Percentiles rank a stretch among this genome's conserved stretches.
These are phyloP conservation scores for Yamadazyma spencermartinsiae DNA, from an alignment of 1,139 yeast genomes.

Conservation along the genomic window DNA sequence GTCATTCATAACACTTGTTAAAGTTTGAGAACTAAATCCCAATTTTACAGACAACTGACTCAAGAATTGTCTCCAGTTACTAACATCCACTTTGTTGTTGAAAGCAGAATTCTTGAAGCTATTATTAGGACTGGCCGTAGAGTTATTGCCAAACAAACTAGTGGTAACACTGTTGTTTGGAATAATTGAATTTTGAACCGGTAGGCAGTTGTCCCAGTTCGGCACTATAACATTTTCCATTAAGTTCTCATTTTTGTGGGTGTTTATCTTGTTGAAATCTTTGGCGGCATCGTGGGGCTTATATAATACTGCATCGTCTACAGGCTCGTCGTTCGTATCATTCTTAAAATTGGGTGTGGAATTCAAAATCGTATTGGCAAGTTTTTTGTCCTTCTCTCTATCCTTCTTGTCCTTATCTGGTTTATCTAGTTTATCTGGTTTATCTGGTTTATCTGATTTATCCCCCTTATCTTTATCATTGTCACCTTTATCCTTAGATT, in stretches of 20 bases:
- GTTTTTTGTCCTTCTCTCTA: constrained; percentile 12
- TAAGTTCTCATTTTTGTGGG: constrained; percentile 47
- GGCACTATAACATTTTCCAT: constrained; percentile 46
- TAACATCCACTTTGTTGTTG: constrained; percentile 26
- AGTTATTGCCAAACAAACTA: constrained; percentile 25
- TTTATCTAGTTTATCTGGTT: constrained; percentile 5
- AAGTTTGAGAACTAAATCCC: constrained; percentile 38
- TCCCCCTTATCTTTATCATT: constrained; percentile 10
- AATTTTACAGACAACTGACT: constrained; percentile 37
- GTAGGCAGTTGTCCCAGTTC: constrained; percentile 43
- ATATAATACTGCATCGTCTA: constrained; percentile 48
- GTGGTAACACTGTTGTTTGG: constrained; percentile 25
- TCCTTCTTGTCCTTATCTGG: constrained; percentile 13
- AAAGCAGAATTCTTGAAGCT: constrained; percentile 3
- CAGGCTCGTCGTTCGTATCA: constrained; percentile 24
- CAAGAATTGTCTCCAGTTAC: constrained; percentile 40
- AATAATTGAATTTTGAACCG: constrained; percentile 28
- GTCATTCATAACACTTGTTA: constrained; percentile 29
- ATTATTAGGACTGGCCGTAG: constrained; percentile 27
- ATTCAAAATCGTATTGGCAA: constrained; percentile 36
- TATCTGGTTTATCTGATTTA: constrained; percentile 8
- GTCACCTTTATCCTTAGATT: constrained; percentile 6
- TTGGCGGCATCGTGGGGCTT: constrained; percentile 45
- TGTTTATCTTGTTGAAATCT: constrained; percentile 45
- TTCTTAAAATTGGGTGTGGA: constrained; percentile 32